Evolutionary conservation across 83 land plant species (phyloP), one percentile per base, ranked within the genome.

Genomic region (Picea abies): DNA sequence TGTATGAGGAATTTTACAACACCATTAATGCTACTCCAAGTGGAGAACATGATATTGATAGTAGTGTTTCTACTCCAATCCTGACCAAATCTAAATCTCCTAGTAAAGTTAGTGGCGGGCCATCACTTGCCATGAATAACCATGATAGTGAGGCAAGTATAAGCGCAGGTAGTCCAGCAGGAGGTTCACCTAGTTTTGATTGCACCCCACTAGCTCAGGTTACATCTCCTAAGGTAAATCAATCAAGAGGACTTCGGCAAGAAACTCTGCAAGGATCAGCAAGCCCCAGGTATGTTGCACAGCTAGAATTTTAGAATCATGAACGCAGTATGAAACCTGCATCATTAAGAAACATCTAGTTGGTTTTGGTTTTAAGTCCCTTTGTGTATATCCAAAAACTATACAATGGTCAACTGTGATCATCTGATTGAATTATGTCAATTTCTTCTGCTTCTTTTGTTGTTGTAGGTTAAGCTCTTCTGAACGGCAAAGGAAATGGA

Each of bases 401-500:
- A 56, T 12, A 12, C 58, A 56, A 56, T 56, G 14, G 58, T 14
- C 58, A 11, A 56, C 12, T 3, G 15, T 11, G 12, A 56, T 12
- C 58, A 56, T 56, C 14, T 56, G 58, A 56, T 56, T 56, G 58
- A 56, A 56, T 56, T 56, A 56, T 56, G 58, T 12, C 58, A 56
- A 56, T 20, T 63, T 63, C n/a, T 63, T 63, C 65, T 19, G 6
- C n/a, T 22, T 63, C 23, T 20, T 63, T 20, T 63, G 23, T 7
- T 63, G 22, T 63, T 63, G 56, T 80, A 89, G 90, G 39, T 19
- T 76, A 17, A 93, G 84, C 83, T 87, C 88, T 70, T 83, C 89
- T 35, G 95, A 92, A 73, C 91, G 91, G 80, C 92, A 88, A 67
- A 92, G 88, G 80, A 92, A 83, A 79, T 96, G 98, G 98, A 91